Base-by-base conservation (phyloP, 345 rosid species). In the Populus pruinosa region DNA sequence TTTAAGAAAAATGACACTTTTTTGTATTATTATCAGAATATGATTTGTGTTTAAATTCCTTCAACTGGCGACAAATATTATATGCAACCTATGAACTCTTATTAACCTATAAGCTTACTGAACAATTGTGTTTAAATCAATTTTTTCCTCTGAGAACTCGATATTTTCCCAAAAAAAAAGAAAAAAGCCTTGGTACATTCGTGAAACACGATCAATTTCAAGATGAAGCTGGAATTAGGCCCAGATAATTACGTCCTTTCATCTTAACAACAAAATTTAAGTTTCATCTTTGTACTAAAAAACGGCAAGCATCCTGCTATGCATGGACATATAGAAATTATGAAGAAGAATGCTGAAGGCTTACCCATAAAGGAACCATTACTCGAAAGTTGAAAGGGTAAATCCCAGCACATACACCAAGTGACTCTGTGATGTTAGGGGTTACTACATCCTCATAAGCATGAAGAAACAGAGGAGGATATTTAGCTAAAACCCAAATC, bases 331-430 rank as follows among this genome's bases (percentile, higher is more conserved):
- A 8, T 33, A 36, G 9, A 70, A 44, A 7, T 61, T 35, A 12
- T 33, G 10, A 55, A 65, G 61, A 49, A 27, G 67, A 36, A 50
- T 36, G 1, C 8, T 20, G 38, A 62, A 76, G 67, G 68, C 73
- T 70, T 85, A 93, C 99, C 99, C 99, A 95, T 83, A 95, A 89
- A 61, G 99, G 99, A 83, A 95, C 93, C 99, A 95, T 93, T 33
- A 98, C 99, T 13, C 98, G 98, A 76, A 95, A 95, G 89, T 95
- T 95, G 86, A 95, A 95, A 61, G 99, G 98, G 73, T 98, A 95
- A 77, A 95, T 92, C 66, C 98, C 99, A 47, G 99, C 99, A 85
- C 99, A 95, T 59, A 93, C 94, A 69, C 99, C 99, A n/a, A 95
- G 91, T 10, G 99, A 97, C 86, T 92, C 99, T 83, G 96, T 89